Evolutionary conservation across 2,329 filamentous ascomycete genomes (phyloP).

Genomic region (Talaromyces islandicus): DNA sequence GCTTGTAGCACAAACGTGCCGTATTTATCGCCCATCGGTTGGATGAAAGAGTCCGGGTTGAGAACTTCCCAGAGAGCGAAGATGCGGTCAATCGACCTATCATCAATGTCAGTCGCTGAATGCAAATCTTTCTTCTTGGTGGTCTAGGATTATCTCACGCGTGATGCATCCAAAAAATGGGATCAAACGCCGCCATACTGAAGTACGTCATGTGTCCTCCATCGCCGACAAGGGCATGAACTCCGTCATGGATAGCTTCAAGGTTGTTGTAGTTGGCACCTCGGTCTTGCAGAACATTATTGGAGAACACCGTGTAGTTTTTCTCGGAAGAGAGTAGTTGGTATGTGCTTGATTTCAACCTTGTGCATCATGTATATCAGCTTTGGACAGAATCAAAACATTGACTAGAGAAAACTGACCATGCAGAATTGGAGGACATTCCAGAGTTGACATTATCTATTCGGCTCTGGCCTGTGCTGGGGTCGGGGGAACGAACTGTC

Average conservation of each 20-base stretch:
- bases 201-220: slow-evolving; percentile 66
- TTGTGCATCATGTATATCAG: slow-evolving; percentile 1
- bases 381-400: neutral
- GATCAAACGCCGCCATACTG: slow-evolving; percentile 71
- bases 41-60: slow-evolving; percentile 62
- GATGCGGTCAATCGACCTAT: slow-evolving; percentile 64
- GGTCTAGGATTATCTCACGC: slow-evolving; percentile 22
- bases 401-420: slow-evolving; percentile 10
- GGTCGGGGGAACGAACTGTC: slow-evolving; percentile 16
- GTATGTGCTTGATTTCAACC: slow-evolving; percentile 20
- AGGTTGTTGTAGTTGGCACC: slow-evolving; percentile 22
- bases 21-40: slow-evolving; percentile 48
- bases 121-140: neutral
- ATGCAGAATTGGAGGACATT: slow-evolving; percentile 16
- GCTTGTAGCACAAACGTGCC: slow-evolving; percentile 56
- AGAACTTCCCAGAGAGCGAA: slow-evolving; percentile 73
- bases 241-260: slow-evolving; percentile 42
- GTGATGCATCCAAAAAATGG: slow-evolving; percentile 73
- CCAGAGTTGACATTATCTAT: slow-evolving; percentile 12
- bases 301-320: slow-evolving; percentile 23
- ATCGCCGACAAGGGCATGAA: slow-evolving; percentile 50
- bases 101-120: neutral
- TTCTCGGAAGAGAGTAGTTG: slow-evolving; percentile 20
- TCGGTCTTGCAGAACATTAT: slow-evolving; percentile 12
- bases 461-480: slow-evolving; percentile 11